Percentiles rank a stretch among this genome's conserved stretches.
These are phyloP conservation scores for Saccharomycopsis fermentans DNA, from an alignment of 805 yeast species.

Conservation along the genomic window DNA sequence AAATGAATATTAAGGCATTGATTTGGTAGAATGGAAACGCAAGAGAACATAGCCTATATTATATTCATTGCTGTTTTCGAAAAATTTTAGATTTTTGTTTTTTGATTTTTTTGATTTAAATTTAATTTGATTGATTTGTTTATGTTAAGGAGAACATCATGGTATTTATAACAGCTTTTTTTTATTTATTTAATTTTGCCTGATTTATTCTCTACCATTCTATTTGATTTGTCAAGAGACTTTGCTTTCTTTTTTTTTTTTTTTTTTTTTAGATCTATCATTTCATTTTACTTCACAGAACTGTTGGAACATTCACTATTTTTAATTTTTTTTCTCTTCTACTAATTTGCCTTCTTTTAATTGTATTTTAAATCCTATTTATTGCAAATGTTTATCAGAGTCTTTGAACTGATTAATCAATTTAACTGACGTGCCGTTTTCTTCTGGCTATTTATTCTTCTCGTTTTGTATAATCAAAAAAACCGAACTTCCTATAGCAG, in stretches of 20 bases:
- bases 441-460: background rate
- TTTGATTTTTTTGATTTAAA: background rate
- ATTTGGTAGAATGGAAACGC: constrained; percentile 10
- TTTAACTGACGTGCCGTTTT: background rate
- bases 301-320: background rate
- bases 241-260: background rate
- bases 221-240: background rate
- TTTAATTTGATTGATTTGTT: background rate
- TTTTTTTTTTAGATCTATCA: too few relatives aligned
- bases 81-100: background rate
- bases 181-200: background rate
- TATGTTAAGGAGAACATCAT: too few relatives aligned
- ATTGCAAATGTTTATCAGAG: background rate
- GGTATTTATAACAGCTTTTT: background rate
- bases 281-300: too few relatives aligned
- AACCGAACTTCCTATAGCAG: too few relatives aligned
- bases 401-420: too few relatives aligned
- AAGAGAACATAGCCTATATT: background rate
- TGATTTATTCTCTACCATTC: background rate
- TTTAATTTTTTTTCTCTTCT: background rate
- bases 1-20: constrained; percentile 18
- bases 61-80: background rate
- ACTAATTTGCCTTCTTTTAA: too few relatives aligned
- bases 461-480: too few relatives aligned
- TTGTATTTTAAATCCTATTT: too few relatives aligned